Conservation (phyloP, 768 basidiomycete species). For the Termitomyces sp. region DNA sequence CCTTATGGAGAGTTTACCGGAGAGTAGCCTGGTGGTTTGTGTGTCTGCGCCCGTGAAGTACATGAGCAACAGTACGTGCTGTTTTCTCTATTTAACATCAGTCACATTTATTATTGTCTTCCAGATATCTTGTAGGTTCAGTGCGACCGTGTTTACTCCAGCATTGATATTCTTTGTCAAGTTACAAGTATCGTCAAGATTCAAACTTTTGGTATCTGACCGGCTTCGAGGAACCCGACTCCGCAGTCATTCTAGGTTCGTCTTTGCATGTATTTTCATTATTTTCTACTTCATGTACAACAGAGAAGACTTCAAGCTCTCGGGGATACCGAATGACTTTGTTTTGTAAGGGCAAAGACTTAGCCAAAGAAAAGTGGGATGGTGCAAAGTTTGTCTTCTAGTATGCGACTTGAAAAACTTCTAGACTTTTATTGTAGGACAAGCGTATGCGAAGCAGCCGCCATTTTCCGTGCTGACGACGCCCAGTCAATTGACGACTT, state of each 20-base stretch:
- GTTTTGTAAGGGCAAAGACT: conserved; percentile 73
- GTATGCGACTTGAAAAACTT: neutral
- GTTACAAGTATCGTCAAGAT: conserved; percentile 92
- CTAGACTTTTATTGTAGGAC: conserved; percentile 35
- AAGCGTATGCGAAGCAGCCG: conserved; percentile 54
- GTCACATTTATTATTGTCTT: conserved; percentile 22
- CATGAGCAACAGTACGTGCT: conserved; percentile 65
- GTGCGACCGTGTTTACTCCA: neutral
- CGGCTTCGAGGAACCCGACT: conserved; percentile 90
- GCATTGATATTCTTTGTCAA: conserved; percentile 22
- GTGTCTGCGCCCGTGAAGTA: conserved; percentile 79
- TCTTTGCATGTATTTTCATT: neutral
- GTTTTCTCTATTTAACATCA: neutral
- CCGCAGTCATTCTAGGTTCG: conserved; percentile 79
- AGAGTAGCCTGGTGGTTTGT: conserved; percentile 67
- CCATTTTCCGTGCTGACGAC: conserved; percentile 75
- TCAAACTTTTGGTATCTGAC: conserved; percentile 96
- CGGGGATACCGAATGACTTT: conserved; percentile 85
- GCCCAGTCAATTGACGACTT: conserved; percentile 54
- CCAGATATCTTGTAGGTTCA: conserved; percentile 68
- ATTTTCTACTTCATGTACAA: neutral
- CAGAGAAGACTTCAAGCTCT: conserved; percentile 66
- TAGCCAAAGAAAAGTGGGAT: conserved; percentile 85
- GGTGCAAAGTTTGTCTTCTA: conserved; percentile 55
- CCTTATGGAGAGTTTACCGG: conserved; percentile 72